Conservation (phyloP, 768 basidiomycete species). For the Trametes gibbosa region DNA sequence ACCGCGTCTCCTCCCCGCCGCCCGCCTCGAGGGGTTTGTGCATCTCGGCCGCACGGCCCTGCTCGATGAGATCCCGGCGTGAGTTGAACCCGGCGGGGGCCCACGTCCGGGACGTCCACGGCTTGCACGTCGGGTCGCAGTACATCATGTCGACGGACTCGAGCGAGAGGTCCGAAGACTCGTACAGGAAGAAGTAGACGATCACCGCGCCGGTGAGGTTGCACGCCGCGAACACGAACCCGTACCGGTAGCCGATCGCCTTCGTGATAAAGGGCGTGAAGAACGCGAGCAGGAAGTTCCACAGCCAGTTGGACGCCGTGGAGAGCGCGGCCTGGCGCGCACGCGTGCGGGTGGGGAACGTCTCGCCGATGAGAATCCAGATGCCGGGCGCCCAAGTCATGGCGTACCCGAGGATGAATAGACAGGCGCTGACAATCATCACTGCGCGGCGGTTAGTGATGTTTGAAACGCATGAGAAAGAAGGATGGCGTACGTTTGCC, state of each 20-base stretch:
- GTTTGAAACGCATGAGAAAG: background rate
- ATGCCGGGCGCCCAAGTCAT: constrained; percentile 72
- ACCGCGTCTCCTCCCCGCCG: constrained; percentile 25
- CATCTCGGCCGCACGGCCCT: constrained; percentile 41
- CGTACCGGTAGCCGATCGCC: constrained; percentile 59
- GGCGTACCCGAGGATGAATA: constrained; percentile 72
- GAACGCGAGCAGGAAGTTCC: constrained; percentile 73
- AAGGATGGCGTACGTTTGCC: constrained; percentile 45
- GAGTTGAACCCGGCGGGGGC: constrained; percentile 53
- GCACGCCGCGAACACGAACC: constrained; percentile 70
- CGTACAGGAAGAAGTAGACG: constrained; percentile 76
- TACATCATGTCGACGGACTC: constrained; percentile 70
- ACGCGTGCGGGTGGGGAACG: constrained; percentile 69
- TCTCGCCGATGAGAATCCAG: constrained; percentile 79
- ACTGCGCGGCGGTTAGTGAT: constrained; percentile 12
- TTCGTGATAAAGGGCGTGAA: constrained; percentile 72
- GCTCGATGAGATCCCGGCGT: constrained; percentile 44
- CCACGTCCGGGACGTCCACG: constrained; percentile 65
- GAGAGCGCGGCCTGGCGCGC: constrained; percentile 69
- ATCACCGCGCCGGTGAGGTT: constrained; percentile 58
- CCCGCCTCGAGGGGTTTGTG: constrained; percentile 31
- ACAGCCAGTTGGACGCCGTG: constrained; percentile 64
- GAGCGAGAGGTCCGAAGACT: constrained; percentile 62
- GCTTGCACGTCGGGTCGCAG: constrained; percentile 58
- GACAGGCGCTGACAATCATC: constrained; percentile 54